A percentile compares a stretch with the other conserved stretches of the same genome.
phyloP scores from a whole-genome alignment of 176 grass and related monocot genomes.

The bread wheat (Triticum aestivum) region DNA sequence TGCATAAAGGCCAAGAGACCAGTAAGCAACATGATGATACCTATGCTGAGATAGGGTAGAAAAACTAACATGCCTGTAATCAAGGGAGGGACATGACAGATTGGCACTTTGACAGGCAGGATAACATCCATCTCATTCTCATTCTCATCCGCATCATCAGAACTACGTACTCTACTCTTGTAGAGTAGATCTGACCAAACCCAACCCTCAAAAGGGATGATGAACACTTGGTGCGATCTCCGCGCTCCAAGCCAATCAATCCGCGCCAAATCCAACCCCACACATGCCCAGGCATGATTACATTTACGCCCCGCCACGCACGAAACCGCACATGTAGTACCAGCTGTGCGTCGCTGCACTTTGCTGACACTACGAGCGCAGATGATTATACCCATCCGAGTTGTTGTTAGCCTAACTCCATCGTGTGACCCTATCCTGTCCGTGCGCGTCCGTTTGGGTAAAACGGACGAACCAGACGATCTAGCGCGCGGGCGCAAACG shows the following conservation, averaged over 20 bases:
- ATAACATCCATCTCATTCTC: constrained; percentile 11
- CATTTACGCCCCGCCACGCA: background rate
- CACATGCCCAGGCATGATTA: constrained; percentile 40
- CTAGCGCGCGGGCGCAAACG: too few relatives aligned
- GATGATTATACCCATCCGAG: background rate
- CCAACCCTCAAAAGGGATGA: constrained; percentile 27
- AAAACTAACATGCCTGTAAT: background rate
- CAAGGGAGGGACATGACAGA: background rate
- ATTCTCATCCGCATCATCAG: background rate
- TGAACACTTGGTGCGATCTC: constrained; percentile 16
- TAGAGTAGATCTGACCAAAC: constrained; percentile 32
- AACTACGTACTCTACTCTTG: background rate
- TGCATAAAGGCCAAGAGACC: background rate
- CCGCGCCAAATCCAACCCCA: constrained; percentile 41
- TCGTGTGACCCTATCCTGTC: too few relatives aligned
- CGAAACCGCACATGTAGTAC: background rate
- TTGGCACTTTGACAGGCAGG: background rate
- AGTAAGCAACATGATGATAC: background rate
- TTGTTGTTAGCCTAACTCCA: background rate
- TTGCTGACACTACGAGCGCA: background rate
- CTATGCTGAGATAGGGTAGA: background rate
- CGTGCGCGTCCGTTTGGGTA: too few relatives aligned
- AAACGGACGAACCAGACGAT: too few relatives aligned
- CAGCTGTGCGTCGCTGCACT: background rate
- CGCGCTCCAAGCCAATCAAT: constrained; percentile 40